phyloP scores from a whole-genome alignment of 1,139 yeast genomes.

The Nakaseomyces glabratus region DNA sequence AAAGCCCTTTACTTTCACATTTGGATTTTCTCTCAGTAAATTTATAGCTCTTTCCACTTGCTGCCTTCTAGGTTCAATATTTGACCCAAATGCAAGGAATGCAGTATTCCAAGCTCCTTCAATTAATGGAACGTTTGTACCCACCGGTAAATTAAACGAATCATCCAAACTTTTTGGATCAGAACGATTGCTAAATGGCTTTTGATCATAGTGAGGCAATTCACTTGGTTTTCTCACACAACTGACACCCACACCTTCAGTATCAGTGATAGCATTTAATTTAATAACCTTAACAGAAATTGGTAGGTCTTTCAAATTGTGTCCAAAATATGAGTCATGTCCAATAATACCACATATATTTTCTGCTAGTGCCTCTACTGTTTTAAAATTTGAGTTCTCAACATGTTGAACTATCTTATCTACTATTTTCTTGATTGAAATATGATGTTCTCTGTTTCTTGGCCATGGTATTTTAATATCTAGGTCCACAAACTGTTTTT shows the following conservation, averaged over 20 bases:
- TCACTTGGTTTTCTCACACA: constrained; percentile 42
- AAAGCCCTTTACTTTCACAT: constrained; percentile 44
- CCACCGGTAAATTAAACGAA: constrained; percentile 26
- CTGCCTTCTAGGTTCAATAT: constrained; percentile 59
- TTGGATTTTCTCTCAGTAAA: constrained; percentile 36
- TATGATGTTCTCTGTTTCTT: constrained; percentile 15
- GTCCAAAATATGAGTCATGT: constrained; percentile 23
- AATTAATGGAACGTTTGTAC: constrained; percentile 5
- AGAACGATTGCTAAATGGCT: too few relatives aligned
- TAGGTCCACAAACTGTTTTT: constrained; percentile 64
- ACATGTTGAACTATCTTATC: constrained; percentile 48
- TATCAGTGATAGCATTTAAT: constrained; percentile 79
- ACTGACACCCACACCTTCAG: constrained; percentile 86
- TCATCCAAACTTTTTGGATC: too few relatives aligned
- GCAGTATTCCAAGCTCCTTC: constrained; percentile 40
- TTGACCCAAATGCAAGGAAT: constrained; percentile 83
- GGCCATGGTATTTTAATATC: constrained; percentile 44
- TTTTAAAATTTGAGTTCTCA: constrained; percentile 69
- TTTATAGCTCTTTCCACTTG: constrained; percentile 54
- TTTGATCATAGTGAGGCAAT: too few relatives aligned
- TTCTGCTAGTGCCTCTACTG: constrained; percentile 85
- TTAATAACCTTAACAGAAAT: constrained; percentile 63
- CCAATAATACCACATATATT: constrained; percentile 59
- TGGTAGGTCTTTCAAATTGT: constrained; percentile 24
- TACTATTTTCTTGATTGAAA: constrained; percentile 33